These are phyloP conservation scores for Moniliophthora roreri DNA, from an alignment of 1,284 basidiomycete species.

Conservation along the genomic window DNA sequence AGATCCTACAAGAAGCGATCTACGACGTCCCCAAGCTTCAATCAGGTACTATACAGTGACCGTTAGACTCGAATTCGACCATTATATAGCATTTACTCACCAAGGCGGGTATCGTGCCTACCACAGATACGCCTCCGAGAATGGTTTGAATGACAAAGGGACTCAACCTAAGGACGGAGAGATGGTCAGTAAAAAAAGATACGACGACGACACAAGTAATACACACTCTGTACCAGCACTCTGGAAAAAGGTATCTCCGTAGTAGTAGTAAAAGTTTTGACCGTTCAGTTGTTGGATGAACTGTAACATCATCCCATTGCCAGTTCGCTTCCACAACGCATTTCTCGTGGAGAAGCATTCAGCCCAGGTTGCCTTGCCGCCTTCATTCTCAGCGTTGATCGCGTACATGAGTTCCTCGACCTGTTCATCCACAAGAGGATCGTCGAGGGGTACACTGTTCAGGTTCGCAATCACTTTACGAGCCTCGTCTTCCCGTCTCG, in stretches of 20 bases:
- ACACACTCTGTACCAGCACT: conserved; percentile 63
- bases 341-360: conserved; percentile 78
- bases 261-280: conserved; percentile 79
- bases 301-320: conserved; percentile 80
- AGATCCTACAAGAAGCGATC: conserved; percentile 69
- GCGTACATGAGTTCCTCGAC: conserved; percentile 70
- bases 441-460: conserved; percentile 61
- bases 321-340: conserved; percentile 68
- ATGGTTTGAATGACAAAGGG: conserved; percentile 76
- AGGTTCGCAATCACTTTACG: conserved; percentile 63
- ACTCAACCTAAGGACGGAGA: conserved; percentile 50
- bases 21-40: conserved; percentile 64
- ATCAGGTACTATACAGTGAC: conserved; percentile 45
- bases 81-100: conserved; percentile 24
- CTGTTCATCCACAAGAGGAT: conserved; percentile 61
- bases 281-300: conserved; percentile 81
- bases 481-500: conserved; percentile 52
- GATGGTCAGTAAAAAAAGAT: background rate
- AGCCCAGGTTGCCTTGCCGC: conserved; percentile 75
- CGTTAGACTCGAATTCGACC: background rate
- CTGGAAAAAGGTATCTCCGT: conserved; percentile 83
- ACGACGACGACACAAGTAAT: background rate
- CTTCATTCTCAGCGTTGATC: conserved; percentile 71
- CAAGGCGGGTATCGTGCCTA: conserved; percentile 63
- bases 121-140: conserved; percentile 67